Percentiles rank a stretch among this genome's conserved stretches.
Evolutionary conservation across 495 filamentous ascomycete genomes (phyloP).

Genomic region (Emericellopsis terricola): DNA sequence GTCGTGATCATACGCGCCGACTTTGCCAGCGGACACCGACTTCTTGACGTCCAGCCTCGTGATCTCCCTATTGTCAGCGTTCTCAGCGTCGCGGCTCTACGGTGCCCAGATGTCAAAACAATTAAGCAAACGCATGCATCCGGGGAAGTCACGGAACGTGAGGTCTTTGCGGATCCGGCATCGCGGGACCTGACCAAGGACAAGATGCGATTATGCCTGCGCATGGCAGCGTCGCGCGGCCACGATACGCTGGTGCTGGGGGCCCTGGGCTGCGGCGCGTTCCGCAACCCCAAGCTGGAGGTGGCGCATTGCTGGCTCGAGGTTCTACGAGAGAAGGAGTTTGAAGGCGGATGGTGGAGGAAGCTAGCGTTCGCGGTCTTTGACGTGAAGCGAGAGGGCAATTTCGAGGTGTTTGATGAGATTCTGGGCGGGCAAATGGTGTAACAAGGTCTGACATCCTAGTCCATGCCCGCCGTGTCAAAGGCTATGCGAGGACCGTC

Average conservation of each 20-base stretch:
- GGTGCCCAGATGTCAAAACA: conserved; percentile 10
- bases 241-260: conserved; percentile 41
- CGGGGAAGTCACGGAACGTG: background rate
- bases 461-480: too few species aligned
- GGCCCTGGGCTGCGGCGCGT: conserved; percentile 47
- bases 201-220: conserved; percentile 41
- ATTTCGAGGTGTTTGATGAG: conserved; percentile 29
- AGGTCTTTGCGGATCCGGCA: conserved; percentile 11
- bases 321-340: conserved; percentile 40
- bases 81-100: conserved; percentile 36
- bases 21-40: conserved; percentile 16
- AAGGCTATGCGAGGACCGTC: too few species aligned
- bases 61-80: conserved; percentile 32
- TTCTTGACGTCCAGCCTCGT: conserved; percentile 13
- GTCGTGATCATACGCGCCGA: conserved; percentile 36
- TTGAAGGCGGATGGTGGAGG: conserved; percentile 38
- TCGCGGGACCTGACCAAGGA: conserved; percentile 30
- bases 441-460: too few species aligned
- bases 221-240: conserved; percentile 30
- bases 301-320: conserved; percentile 37
- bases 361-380: conserved; percentile 34
- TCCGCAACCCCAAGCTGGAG: conserved; percentile 35
- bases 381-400: conserved; percentile 26
- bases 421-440: conserved; percentile 26
- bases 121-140: background rate